These are phyloP conservation scores for Hypoxylon lienhwacheense DNA, from an alignment of 495 filamentous ascomycete species.

Conservation along the genomic window DNA sequence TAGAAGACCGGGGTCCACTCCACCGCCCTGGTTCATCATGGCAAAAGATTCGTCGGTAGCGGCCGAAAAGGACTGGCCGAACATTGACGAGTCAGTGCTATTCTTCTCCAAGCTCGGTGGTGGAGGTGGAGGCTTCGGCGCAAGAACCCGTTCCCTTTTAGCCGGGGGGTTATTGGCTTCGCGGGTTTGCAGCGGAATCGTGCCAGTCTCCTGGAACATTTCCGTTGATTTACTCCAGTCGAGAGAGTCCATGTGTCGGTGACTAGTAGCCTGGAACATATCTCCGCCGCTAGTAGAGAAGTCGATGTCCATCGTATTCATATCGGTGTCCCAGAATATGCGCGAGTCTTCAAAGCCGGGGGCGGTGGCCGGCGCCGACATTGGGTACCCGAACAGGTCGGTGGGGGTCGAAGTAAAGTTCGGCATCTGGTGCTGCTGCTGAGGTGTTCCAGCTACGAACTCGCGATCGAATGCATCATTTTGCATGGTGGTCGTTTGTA, in stretches of 20 bases:
- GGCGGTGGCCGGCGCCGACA: slow-evolving; percentile 69
- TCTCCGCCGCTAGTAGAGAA: slow-evolving; percentile 45
- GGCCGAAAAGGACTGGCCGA: slow-evolving; percentile 43
- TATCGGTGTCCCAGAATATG: slow-evolving; percentile 72
- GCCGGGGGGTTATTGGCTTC: slow-evolving; percentile 32
- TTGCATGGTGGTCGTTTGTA: slow-evolving; percentile 54
- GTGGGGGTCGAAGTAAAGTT: slow-evolving; percentile 41
- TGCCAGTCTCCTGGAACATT: slow-evolving; percentile 48
- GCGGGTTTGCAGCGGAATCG: slow-evolving; percentile 34
- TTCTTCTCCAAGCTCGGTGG: slow-evolving; percentile 43
- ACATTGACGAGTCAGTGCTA: slow-evolving; percentile 43
- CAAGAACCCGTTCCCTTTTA: slow-evolving; percentile 40
- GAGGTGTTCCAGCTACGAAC: slow-evolving; percentile 44
- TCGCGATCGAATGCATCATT: slow-evolving; percentile 53
- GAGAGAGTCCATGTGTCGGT: slow-evolving; percentile 46
- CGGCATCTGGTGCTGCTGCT: slow-evolving; percentile 45
- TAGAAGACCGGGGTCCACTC: slow-evolving; percentile 50
- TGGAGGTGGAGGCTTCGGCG: slow-evolving; percentile 44
- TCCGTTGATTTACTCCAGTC: slow-evolving; percentile 55
- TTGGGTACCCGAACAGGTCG: slow-evolving; percentile 65
- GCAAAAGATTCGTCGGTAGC: slow-evolving; percentile 48
- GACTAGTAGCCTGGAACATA: slow-evolving; percentile 43
- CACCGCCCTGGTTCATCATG: slow-evolving; percentile 41
- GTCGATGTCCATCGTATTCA: slow-evolving; percentile 60
- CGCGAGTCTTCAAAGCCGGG: slow-evolving; percentile 66